Evolutionary conservation across 2,329 filamentous ascomycete species (phyloP), one percentile per base, ranked within the genome.

Genomic region (Hirsutella rhossiliensis): DNA sequence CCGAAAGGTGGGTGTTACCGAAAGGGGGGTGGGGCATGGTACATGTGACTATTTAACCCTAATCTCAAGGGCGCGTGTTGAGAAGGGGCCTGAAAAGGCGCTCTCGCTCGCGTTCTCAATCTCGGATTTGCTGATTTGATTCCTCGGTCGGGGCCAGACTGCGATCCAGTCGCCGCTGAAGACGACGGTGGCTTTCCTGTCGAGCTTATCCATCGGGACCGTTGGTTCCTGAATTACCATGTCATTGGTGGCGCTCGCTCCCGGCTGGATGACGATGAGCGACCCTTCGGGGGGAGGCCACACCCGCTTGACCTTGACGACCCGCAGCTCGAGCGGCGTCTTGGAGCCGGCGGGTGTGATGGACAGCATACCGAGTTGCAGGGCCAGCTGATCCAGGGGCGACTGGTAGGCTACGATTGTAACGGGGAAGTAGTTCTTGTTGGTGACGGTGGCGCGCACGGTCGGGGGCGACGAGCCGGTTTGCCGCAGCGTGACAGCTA

Each of bases 341-440:
- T 53, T 50, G 18, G 52, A 49, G 4, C 56, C 54, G 23, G 52
- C 51, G 12, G 58, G 61, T 18, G 54, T 57, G 42, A 67, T 55
- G 41, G 53, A 52, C 15, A 66, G 43, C 27, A 62, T 51, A 15
- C 64, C 64, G 11, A 65, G 54, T 44, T 58, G 53, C 38, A 65
- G 44, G 11, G 58, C 61, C 34, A 63, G 43, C 4, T 52, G 51
- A 45, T 68, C 65, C 36, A 68, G 53, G 31, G 65, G 65, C 5
- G 64, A 62, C 41, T 62, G 49, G 62, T 65, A 67, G 15, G 51
- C 48, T 40, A 66, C 55, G 11, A 68, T 49, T 15, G 62, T 66
- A 38, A 67, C 55, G 27, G 60, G 49, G 23, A 48, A 41, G n/a
- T 57, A 49, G 48, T 61, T 53, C 11, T 55, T 55, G 56, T 68